These are phyloP conservation scores for Filobasidium wieringae DNA, from an alignment of 768 basidiomycete species.

Conservation along the genomic window DNA sequence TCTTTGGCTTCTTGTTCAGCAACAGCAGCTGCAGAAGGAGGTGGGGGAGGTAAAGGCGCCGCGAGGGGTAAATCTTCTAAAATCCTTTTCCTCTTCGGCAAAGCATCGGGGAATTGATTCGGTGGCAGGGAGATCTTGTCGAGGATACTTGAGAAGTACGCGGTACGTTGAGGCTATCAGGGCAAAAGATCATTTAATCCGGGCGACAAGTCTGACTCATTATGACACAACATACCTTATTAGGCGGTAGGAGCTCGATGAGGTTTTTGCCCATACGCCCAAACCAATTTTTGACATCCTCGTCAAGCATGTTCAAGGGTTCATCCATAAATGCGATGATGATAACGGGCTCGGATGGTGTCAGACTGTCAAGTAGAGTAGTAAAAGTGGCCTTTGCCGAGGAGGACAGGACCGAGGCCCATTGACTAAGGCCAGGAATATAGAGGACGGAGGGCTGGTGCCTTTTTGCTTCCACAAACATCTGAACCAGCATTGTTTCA, in stretches of 20 bases:
- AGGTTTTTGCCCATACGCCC: slow-evolving; percentile 62
- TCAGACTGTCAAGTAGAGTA: slow-evolving; percentile 79
- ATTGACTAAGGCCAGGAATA: slow-evolving; percentile 74
- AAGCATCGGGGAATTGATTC: slow-evolving; percentile 75
- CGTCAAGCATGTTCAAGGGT: slow-evolving; percentile 53
- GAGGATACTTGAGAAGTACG: slow-evolving; percentile 67
- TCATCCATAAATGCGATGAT: slow-evolving; percentile 82
- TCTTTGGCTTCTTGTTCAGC: slow-evolving; percentile 74
- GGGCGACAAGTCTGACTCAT: background rate
- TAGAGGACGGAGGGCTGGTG: slow-evolving; percentile 93
- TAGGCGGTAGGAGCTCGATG: slow-evolving; percentile 52
- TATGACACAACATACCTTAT: slow-evolving; percentile 25
- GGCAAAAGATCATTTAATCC: background rate
- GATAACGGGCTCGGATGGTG: slow-evolving; percentile 86
- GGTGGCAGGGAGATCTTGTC: slow-evolving; percentile 63
- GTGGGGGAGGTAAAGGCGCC: slow-evolving; percentile 73
- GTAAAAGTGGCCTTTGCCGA: slow-evolving; percentile 71
- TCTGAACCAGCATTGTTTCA: slow-evolving; percentile 85
- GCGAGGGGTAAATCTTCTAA: slow-evolving; percentile 79
- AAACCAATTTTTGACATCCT: slow-evolving; percentile 84
- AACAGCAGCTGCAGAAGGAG: slow-evolving; percentile 69
- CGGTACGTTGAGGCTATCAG: slow-evolving; percentile 46
- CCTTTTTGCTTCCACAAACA: slow-evolving; percentile 92
- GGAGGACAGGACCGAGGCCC: slow-evolving; percentile 76
- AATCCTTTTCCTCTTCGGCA: slow-evolving; percentile 68